These are phyloP conservation scores for Phalaenopsis aphrodite DNA, from an alignment of 106 monocot genomes.

Conservation along the genomic window DNA sequence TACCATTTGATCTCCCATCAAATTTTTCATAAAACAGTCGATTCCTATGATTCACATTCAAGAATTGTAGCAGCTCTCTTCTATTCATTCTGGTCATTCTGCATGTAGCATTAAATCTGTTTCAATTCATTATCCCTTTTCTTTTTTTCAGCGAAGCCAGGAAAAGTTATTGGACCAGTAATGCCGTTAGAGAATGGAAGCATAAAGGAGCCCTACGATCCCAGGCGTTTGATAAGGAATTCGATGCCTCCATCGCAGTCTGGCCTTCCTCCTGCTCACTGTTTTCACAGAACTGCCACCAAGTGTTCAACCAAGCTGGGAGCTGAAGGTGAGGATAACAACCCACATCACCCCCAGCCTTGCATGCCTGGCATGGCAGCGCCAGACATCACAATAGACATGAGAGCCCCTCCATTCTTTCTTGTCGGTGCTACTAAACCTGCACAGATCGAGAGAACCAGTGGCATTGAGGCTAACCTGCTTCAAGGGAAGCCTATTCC, in stretches of 20 bases:
- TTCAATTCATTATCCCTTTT: too few relatives aligned
- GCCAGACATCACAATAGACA: constrained; percentile 39
- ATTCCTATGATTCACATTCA: too few relatives aligned
- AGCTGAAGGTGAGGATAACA: constrained; percentile 2
- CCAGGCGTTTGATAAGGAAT: constrained; percentile 55
- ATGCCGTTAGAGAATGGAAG: constrained; percentile 48
- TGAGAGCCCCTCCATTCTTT: constrained; percentile 40
- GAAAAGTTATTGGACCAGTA: constrained; percentile 66
- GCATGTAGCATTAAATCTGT: too few relatives aligned
- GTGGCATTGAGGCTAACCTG: constrained; percentile 6
- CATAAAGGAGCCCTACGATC: constrained; percentile 45
- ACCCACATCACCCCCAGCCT: constrained; percentile 18
- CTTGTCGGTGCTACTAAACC: constrained; percentile 14
- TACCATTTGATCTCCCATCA: too few relatives aligned
- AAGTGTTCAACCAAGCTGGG: constrained; percentile 22
- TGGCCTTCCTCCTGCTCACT: constrained; percentile 30
- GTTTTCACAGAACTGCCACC: constrained; percentile 13
- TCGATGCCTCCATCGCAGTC: constrained; percentile 23
- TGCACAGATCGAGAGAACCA: constrained; percentile 20
- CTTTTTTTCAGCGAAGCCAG: constrained; percentile 33
- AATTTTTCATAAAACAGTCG: too few relatives aligned
- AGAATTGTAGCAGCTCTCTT: too few relatives aligned
- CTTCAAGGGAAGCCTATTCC: constrained; percentile 21
- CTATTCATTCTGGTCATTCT: too few relatives aligned
- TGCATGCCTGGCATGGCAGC: constrained; percentile 14